phyloP scores from a whole-genome alignment of 2,329 filamentous ascomycete genomes.

The Stagonosporopsis cucurbitacearum region DNA sequence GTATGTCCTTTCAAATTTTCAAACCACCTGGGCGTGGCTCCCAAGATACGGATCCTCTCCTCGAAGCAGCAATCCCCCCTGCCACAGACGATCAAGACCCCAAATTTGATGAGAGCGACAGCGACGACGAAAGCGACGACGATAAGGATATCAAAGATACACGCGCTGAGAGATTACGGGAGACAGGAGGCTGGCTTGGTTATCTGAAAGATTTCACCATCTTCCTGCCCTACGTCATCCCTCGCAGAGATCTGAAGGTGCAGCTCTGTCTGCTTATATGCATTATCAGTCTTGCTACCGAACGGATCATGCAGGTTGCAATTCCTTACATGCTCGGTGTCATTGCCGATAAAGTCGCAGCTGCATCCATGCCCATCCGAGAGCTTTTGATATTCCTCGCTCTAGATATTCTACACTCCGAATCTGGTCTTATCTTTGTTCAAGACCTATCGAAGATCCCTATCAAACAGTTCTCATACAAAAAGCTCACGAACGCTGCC shows the following conservation, averaged over 20 bases:
- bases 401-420: slow-evolving; percentile 48
- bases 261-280: slow-evolving; percentile 72
- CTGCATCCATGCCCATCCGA: slow-evolving; percentile 53
- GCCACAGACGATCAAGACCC: neutral
- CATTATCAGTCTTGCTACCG: slow-evolving; percentile 67
- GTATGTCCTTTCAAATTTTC: slow-evolving; percentile 15
- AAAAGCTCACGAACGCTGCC: slow-evolving; percentile 33
- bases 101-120: neutral
- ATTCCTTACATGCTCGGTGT: slow-evolving; percentile 78
- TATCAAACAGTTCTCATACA: slow-evolving; percentile 52
- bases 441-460: slow-evolving; percentile 59
- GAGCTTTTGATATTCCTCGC: slow-evolving; percentile 59
- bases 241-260: slow-evolving; percentile 66
- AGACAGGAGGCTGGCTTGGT: slow-evolving; percentile 75
- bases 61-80: slow-evolving; percentile 16
- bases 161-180: slow-evolving; percentile 65
- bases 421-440: slow-evolving; percentile 56
- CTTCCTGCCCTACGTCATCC: slow-evolving; percentile 80
- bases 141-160: slow-evolving; percentile 41
- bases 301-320: slow-evolving; percentile 74
- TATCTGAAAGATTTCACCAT: slow-evolving; percentile 76
- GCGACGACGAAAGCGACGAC: slow-evolving; percentile 36
- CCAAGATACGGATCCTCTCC: slow-evolving; percentile 18
- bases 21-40: slow-evolving; percentile 11
- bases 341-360: slow-evolving; percentile 71